A percentile compares a stretch with the other conserved stretches of the same genome.
phyloP scores from a whole-genome alignment of 2,329 filamentous ascomycete species.

The Aureobasidium vineae region DNA sequence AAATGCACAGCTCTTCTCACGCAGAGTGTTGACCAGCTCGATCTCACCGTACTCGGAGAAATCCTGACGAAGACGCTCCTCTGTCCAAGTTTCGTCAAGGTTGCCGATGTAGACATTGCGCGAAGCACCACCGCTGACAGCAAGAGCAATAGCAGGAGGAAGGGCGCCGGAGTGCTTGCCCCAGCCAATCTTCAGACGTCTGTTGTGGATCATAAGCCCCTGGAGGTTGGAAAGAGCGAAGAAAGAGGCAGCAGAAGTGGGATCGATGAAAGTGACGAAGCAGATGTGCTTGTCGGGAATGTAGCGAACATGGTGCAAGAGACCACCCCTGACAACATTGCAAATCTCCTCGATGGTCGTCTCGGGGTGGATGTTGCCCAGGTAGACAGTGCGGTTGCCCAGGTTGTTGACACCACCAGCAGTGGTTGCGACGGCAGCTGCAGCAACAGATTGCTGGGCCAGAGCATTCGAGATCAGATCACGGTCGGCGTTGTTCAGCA shows the following conservation, averaged over 20 bases:
- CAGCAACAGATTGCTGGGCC: slow-evolving; percentile 95
- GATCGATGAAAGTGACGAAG: slow-evolving; percentile 99
- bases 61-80: slow-evolving; percentile 92
- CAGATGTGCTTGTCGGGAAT: slow-evolving; percentile 99
- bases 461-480: slow-evolving; percentile 95
- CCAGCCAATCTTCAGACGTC: slow-evolving; percentile 97
- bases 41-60: slow-evolving; percentile 98
- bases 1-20: slow-evolving; percentile 99
- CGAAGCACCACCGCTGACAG: slow-evolving; percentile 95
- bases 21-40: slow-evolving; percentile 91
- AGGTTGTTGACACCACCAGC: slow-evolving; percentile 97
- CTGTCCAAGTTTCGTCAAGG: slow-evolving; percentile 93
- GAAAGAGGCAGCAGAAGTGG: slow-evolving; percentile 95
- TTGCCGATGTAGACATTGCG: slow-evolving; percentile 98
- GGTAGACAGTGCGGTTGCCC: slow-evolving; percentile 94
- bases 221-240: slow-evolving; percentile 97
- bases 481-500: slow-evolving; percentile 91
- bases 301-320: slow-evolving; percentile 97
- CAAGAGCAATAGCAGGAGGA: slow-evolving; percentile 90
- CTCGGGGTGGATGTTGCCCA: slow-evolving; percentile 98
- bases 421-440: slow-evolving; percentile 92
- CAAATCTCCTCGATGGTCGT: slow-evolving; percentile 99
- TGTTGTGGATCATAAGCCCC: slow-evolving; percentile 98
- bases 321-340: slow-evolving; percentile 93
- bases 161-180: slow-evolving; percentile 97